Percentiles rank a stretch among this genome's conserved stretches.
Conservation (phyloP, 108 stramenopile genomes). For the Skeletonema grethae region DNA sequence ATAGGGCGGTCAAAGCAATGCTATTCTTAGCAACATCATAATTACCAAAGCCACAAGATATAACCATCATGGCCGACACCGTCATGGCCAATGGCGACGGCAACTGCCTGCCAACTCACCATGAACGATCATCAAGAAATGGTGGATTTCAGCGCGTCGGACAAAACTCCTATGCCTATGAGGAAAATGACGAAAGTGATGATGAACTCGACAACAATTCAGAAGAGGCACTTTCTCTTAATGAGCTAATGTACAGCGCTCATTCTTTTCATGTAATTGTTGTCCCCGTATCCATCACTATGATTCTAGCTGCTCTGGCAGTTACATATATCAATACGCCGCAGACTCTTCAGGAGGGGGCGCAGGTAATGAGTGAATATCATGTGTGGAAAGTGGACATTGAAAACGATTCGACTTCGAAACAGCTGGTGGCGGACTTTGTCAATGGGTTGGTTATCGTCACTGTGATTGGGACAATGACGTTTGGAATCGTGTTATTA, state of each 20-base stretch:
- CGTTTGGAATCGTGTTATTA: conserved; percentile 90
- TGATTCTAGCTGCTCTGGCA: conserved; percentile 80
- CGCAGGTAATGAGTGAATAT: conserved; percentile 64
- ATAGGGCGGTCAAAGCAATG: too few relatives aligned
- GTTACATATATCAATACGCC: conserved; percentile 79
- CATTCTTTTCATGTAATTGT: conserved; percentile 69
- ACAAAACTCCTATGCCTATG: conserved; percentile 11
- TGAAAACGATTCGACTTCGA: conserved; percentile 55
- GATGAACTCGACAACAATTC: neutral
- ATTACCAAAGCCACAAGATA: too few relatives aligned
- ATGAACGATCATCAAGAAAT: conserved; percentile 5
- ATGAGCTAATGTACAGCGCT: conserved; percentile 75
- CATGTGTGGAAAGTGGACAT: conserved; percentile 63
- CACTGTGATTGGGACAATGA: conserved; percentile 80
- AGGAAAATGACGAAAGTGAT: conserved; percentile 11
- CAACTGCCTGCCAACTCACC: conserved; percentile 36
- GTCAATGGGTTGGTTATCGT: conserved; percentile 95
- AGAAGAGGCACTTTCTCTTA: conserved; percentile 43
- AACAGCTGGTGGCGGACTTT: conserved; percentile 70
- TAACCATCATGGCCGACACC: conserved; percentile 11
- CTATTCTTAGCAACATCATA: too few relatives aligned
- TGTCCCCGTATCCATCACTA: conserved; percentile 70
- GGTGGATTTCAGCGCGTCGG: neutral
- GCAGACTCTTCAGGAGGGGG: conserved; percentile 61
- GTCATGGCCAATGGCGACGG: conserved; percentile 24